phyloP scores from a whole-genome alignment of 139 green algal species.

The Chlorella sp. region DNA sequence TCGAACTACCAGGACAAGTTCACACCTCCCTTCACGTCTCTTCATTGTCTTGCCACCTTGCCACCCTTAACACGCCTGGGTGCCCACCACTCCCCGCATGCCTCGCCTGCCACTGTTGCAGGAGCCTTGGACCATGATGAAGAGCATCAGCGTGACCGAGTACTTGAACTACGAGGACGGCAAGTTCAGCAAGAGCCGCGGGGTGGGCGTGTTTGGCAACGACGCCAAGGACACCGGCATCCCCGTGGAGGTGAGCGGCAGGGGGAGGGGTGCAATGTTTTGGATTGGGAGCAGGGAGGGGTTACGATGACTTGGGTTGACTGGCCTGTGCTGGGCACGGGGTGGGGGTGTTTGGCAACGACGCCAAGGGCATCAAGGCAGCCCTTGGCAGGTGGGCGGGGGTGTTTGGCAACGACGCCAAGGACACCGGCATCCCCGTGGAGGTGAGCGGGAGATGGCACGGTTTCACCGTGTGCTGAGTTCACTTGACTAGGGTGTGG shows the following conservation, averaged over 20 bases:
- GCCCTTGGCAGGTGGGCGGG: conserved; percentile 84
- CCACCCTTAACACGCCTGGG: too few relatives aligned
- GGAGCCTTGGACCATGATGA: conserved; percentile 96
- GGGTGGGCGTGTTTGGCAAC: conserved; percentile 95
- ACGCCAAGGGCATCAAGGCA: conserved; percentile 97
- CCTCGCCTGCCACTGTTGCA: background rate
- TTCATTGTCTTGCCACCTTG: too few relatives aligned
- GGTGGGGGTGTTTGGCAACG: too few relatives aligned
- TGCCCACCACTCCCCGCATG: background rate
- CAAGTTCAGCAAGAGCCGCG: conserved; percentile 97
- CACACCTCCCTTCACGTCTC: too few relatives aligned
- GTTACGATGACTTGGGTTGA: too few relatives aligned
- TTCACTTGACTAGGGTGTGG: too few relatives aligned
- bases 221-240: conserved; percentile 91
- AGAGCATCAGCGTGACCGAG: conserved; percentile 94
- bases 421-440: conserved; percentile 82
- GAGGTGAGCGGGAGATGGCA: conserved; percentile 51
- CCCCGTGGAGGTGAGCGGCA: conserved; percentile 54
- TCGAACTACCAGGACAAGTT: too few relatives aligned
- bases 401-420: conserved; percentile 96
- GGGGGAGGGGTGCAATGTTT: too few relatives aligned
- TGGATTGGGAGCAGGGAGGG: too few relatives aligned
- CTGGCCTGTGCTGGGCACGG: too few relatives aligned
- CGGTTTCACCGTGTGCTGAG: too few relatives aligned
- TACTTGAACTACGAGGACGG: conserved; percentile 99